Base-by-base conservation (phyloP, 2,329 filamentous ascomycete genomes). In the Pseudogymnoascus verrucosus region DNA sequence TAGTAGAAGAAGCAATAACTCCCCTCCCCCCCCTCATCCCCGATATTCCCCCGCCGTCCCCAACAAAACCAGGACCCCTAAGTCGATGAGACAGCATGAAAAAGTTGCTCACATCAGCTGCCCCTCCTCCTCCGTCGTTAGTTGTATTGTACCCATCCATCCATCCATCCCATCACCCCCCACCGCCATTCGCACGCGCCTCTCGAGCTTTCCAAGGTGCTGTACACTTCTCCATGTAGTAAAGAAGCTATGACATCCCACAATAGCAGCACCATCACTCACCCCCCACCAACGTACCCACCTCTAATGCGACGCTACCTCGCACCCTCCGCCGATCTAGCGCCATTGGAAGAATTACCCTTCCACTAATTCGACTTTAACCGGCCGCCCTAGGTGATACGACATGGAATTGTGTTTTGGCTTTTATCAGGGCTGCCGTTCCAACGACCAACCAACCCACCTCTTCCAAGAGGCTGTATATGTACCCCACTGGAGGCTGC, bases 191-290 rank as follows among this genome's bases (percentile, higher is more conserved):
- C 47, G 47, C 47, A 54, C 47, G 47, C 47, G 47, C 47, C 47
- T 54, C 51, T 34, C 10, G n/a, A 57, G 51, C 51, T 57, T 57
- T 21, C 26, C 8, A 57, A 23, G 5, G 5, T 14, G 12, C n/a
- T 31, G 28, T 34, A 34, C 51, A 19, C 51, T 57, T 57, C 51
- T 57, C 51, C 51, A 57, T 57, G n/a, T 5, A 57, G 51, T 57
- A 57, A 57, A 57, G 51, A 57, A 57, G 51, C 51, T 57, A 57
- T 57, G 51, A 34, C 51, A 57, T 34, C 51, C 28, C 51, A 57
- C 51, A 57, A 19, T 19, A 57, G 51, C 51, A 57, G n/a, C 51
- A 19, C n/a, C 10, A 12, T 10, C 26, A 6, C 7, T 10, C 26
- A 6, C 26, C 26, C 26, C 51, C 47, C 26, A 54, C 47, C 47